These are phyloP conservation scores for Jimgerdemannia lactiflua DNA, from an alignment of 192 early-diverging fungal species.

Conservation along the genomic window DNA sequence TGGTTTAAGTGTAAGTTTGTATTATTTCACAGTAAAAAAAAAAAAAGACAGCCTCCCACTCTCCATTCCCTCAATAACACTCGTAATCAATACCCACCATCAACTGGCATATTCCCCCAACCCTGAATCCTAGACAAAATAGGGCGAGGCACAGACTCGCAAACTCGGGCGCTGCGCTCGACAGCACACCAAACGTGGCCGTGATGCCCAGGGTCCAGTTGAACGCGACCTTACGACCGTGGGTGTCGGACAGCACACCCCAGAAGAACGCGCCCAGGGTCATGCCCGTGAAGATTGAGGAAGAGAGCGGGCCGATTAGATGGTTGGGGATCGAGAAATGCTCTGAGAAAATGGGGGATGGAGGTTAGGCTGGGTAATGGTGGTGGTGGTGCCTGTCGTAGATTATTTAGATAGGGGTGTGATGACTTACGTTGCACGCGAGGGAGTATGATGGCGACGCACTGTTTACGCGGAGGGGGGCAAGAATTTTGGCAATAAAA, in stretches of 20 bases:
- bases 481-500: background rate
- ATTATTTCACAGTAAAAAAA: no score
- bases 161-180: slow-evolving; percentile 66
- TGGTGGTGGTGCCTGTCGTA: background rate
- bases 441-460: background rate
- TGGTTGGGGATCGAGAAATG: background rate
- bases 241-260: slow-evolving; percentile 70
- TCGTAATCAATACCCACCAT: slow-evolving; percentile 32
- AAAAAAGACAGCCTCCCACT: no score
- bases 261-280: slow-evolving; percentile 73
- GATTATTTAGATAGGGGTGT: background rate
- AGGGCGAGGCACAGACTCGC: slow-evolving; percentile 56
- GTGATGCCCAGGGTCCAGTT: slow-evolving; percentile 73
- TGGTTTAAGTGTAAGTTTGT: no score
- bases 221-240: slow-evolving; percentile 75
- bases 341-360: background rate
- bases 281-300: background rate
- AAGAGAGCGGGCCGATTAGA: background rate
- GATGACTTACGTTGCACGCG: background rate
- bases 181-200: slow-evolving; percentile 64
- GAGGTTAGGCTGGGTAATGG: background rate
- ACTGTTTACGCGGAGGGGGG: background rate
- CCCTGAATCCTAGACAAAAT: slow-evolving; percentile 73
- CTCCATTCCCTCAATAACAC: no score
- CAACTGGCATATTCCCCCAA: slow-evolving; percentile 63